Base-by-base conservation (phyloP, 2,329 filamentous ascomycete genomes). In the Macroventuria anomochaeta region DNA sequence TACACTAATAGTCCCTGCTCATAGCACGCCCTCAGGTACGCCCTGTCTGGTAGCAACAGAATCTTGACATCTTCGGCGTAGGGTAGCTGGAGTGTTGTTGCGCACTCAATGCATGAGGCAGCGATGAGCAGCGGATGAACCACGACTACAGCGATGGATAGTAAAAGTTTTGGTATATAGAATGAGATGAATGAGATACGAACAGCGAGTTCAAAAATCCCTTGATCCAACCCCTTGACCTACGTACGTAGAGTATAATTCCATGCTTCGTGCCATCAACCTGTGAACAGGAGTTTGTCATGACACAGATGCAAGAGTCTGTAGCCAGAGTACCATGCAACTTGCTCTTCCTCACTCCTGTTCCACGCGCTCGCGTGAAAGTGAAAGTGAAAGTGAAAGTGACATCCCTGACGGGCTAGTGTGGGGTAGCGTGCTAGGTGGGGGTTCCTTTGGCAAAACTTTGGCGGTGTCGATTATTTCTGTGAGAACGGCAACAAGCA, bases 121-220 rank as follows among this genome's bases (percentile, higher is more conserved):
- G 32, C 39, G 28, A 21, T 48, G 26, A 17, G 51, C 51, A 53
- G 51, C 5, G 44, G 39, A 53, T 42, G 51, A 39, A 23, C 39
- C 28, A 48, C 20, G 44, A 53, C 28, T 43, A 43, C 29, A 39
- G 48, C 48, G 51, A 38, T 39, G 44, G 39, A 53, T 48, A 44
- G 51, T 39, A 53, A 53, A 53, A 53, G 51, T 54, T 51, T 54
- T 49, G 51, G 40, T 49, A 49, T 46, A 49, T 54, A 54, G 44
- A 49, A 23, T 34, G 51, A 49, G 32, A 46, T 29, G 37, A 46
- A 53, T 32, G 51, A 53, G 51, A 49, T 20, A 54, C 31, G 51
- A 54, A 34, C 23, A 40, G 36, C 38, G 31, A 44, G 21, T 50
- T 44, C 21, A 42, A 18, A 7, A 17, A n/a, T n/a, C n/a, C n/a